Evolutionary conservation across 129 eudicot species (phyloP).

Genomic region (Flaveria trinervia): DNA sequence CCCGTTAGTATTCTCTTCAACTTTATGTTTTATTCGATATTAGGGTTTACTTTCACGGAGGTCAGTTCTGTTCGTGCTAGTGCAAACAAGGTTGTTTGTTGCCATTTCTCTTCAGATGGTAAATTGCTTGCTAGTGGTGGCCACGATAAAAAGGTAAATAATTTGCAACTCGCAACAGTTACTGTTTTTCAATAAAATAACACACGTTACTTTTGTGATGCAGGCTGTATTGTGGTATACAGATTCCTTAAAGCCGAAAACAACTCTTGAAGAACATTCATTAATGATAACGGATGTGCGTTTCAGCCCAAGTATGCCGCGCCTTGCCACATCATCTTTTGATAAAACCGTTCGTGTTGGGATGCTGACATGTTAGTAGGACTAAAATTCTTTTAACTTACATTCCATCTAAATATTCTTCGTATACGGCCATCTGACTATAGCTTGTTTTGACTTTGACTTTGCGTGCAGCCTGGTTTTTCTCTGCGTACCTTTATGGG

Average conservation of each 20-base stretch:
- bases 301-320: conserved; percentile 94
- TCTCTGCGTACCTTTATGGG: conserved; percentile 89
- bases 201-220: conserved; percentile 16
- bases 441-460: neutral
- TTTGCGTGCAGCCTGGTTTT: conserved; percentile 71
- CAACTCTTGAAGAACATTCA: conserved; percentile 91
- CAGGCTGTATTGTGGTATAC: conserved; percentile 95
- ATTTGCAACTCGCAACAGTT: neutral
- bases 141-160: conserved; percentile 86
- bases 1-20: conserved; percentile 2
- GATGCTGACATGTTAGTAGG: conserved; percentile 91
- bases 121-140: conserved; percentile 97
- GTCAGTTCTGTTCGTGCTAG: conserved; percentile 86
- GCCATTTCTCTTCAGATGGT: conserved; percentile 97
- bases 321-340: conserved; percentile 96
- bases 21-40: neutral
- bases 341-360: conserved; percentile 99
- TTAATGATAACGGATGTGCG: conserved; percentile 89
- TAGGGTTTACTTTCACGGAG: conserved; percentile 90
- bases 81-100: conserved; percentile 79
- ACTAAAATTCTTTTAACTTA: neutral
- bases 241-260: conserved; percentile 70
- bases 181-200: neutral
- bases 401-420: neutral
- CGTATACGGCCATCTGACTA: neutral